Base-by-base conservation (phyloP, 164 flowering plant genomes). In the Vitis riparia region DNA sequence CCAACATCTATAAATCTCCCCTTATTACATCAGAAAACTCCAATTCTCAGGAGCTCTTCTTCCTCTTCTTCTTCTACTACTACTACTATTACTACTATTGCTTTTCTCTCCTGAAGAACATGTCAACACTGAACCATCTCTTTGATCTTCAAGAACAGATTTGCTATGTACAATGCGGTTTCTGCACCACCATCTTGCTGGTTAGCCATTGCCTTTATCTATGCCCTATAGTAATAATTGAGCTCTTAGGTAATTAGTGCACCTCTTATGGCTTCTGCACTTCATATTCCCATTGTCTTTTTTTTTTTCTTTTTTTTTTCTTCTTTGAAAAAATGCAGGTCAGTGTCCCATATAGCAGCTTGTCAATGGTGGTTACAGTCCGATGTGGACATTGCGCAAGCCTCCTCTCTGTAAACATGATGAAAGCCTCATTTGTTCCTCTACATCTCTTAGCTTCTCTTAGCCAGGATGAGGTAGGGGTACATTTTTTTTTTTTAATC, bases 91-190 rank as follows among this genome's bases (percentile, higher is more conserved):
- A n/a, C n/a, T n/a, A n/a, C n/a, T n/a, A n/a, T n/a, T 32, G 44
- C 44, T 37, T 37, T 37, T 60, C 61, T 51, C 74, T 72, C 71
- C 52, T 23, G 32, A 29, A 59, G n/a, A 76, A 55, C 10, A 88
- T 90, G 96, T 81, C 95, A 59, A 27, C 89, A 59, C 72, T 83
- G 62, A 83, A 86, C 67, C 83, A 81, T 63, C 75, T 86, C 23
- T 79, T 90, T 79, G 89, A 89, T 72, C 80, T 81, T 56, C 79
- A 89, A 57, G 95, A 90, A 16, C 91, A 91, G 73, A 84, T 94
- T 66, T 91, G 96, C 84, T 89, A 91, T 73, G 97, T 91, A 1
- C 89, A 90, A 76, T 94, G 98, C 78, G 89, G 94, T 55, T 85
- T 80, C 73, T 94, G 98, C 85, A 77, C 78, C 73, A 91, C 93